Evolutionary conservation across 2,329 filamentous ascomycete species (phyloP).

Genomic region (Lecanicillium sp.): DNA sequence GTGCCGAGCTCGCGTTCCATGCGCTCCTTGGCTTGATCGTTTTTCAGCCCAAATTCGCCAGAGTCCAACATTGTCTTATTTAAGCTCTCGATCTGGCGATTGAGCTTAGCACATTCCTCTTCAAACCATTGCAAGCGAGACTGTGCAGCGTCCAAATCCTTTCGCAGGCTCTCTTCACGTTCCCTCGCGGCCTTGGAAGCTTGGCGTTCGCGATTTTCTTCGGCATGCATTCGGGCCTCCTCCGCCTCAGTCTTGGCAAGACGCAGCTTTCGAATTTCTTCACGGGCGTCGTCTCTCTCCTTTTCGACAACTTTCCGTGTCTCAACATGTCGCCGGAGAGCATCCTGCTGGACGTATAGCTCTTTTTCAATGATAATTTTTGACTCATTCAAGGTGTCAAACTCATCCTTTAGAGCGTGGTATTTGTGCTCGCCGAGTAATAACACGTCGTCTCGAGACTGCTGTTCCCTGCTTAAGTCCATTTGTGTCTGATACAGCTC

Average conservation of each 20-base stretch:
- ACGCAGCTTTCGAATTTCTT: conserved; percentile 73
- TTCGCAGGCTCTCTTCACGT: conserved; percentile 66
- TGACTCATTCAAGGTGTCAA: conserved; percentile 76
- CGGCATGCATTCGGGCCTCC: conserved; percentile 74
- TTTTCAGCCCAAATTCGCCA: conserved; percentile 78
- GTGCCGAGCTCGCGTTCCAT: conserved; percentile 86
- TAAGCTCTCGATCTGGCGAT: conserved; percentile 73
- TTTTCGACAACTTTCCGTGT: conserved; percentile 71
- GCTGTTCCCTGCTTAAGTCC: conserved; percentile 82
- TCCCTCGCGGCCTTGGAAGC: conserved; percentile 73
- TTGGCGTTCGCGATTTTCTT: conserved; percentile 70
- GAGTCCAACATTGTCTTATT: conserved; percentile 84
- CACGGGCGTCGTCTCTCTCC: conserved; percentile 81
- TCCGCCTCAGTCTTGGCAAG: conserved; percentile 79
- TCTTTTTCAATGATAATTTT: conserved; percentile 98
- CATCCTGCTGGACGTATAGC: conserved; percentile 91
- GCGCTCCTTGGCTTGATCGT: conserved; percentile 90
- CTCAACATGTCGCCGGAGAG: conserved; percentile 76
- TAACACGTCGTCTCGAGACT: conserved; percentile 89
- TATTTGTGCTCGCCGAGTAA: conserved; percentile 86
- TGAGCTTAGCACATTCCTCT: conserved; percentile 66
- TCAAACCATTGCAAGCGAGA: conserved; percentile 72
- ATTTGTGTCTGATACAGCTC: conserved; percentile 79
- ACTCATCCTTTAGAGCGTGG: conserved; percentile 74
- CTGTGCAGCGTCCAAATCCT: conserved; percentile 73